A percentile compares a stretch with the other conserved stretches of the same genome.
Evolutionary conservation across 2,329 filamentous ascomycete genomes (phyloP).

Genomic region (Exophiala dermatitidis): DNA sequence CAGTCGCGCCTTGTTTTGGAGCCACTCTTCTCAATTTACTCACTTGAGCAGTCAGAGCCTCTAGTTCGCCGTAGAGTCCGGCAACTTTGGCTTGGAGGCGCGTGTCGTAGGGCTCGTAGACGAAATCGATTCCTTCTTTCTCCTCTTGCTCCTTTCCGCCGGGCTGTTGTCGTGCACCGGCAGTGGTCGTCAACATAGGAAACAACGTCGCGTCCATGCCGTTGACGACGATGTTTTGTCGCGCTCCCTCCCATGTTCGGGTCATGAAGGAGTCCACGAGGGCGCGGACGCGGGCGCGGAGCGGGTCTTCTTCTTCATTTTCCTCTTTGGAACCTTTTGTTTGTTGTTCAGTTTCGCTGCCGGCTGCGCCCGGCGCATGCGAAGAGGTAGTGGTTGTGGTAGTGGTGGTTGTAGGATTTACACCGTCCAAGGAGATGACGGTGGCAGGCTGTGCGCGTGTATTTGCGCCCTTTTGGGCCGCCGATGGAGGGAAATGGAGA

Average conservation of each 20-base stretch:
- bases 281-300: slow-evolving; percentile 20
- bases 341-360: neutral
- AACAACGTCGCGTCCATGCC: slow-evolving; percentile 35
- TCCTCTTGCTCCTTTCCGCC: slow-evolving; percentile 18
- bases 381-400: no score
- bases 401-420: neutral
- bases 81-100: slow-evolving; percentile 39
- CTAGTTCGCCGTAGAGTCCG: slow-evolving; percentile 42
- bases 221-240: slow-evolving; percentile 43
- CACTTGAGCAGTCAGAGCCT: slow-evolving; percentile 42
- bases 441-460: slow-evolving; percentile 21
- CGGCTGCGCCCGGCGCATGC: neutral
- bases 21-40: slow-evolving; percentile 42
- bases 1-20: slow-evolving; percentile 36
- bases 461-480: slow-evolving; percentile 31
- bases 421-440: slow-evolving; percentile 40
- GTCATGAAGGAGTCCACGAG: slow-evolving; percentile 37
- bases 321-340: neutral
- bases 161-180: slow-evolving; percentile 20
- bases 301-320: slow-evolving; percentile 20
- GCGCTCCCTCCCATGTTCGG: slow-evolving; percentile 39
- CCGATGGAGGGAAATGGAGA: slow-evolving; percentile 42
- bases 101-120: slow-evolving; percentile 41
- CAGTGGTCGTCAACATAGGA: slow-evolving; percentile 3
- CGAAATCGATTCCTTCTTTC: slow-evolving; percentile 38